Conservation (phyloP, 1,284 basidiomycete genomes). For the Ganoderma leucocontextum region DNA sequence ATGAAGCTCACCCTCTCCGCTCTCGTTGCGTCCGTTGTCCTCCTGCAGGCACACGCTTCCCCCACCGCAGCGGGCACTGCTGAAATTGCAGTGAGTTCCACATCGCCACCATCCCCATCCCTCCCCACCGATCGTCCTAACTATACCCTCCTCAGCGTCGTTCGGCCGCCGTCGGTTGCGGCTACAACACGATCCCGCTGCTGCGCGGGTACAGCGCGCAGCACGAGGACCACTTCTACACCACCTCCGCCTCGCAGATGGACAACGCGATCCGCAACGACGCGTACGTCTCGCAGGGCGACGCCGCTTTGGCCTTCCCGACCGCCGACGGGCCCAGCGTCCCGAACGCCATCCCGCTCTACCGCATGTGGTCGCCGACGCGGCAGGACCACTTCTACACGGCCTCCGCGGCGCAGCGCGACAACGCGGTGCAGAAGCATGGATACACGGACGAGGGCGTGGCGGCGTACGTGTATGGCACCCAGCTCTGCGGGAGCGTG, state of each 20-base stretch:
- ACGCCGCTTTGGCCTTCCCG: conserved; percentile 19
- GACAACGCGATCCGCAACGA: conserved; percentile 19
- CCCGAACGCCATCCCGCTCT: conserved; percentile 19
- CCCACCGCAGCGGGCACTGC: conserved; percentile 16
- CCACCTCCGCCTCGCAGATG: conserved; percentile 18
- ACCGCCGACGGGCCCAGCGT: not conserved
- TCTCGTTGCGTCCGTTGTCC: not conserved
- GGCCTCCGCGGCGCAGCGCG: not conserved
- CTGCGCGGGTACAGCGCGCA: conserved; percentile 19
- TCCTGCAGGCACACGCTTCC: conserved; percentile 7
- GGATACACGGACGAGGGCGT: conserved; percentile 15
- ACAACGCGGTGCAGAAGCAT: conserved; percentile 8
- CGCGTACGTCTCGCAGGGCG: conserved; percentile 25
- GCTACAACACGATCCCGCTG: conserved; percentile 19
- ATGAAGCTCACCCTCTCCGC: conserved; percentile 11
- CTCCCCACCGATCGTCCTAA: too few species aligned
- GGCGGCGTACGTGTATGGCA: conserved; percentile 10
- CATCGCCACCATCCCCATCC: too few species aligned
- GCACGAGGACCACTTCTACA: conserved; percentile 30
- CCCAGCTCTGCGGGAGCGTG: conserved; percentile 12
- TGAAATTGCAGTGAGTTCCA: too few species aligned
- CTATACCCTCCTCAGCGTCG: too few species aligned
- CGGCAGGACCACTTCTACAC: conserved; percentile 19
- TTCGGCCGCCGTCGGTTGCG: not conserved
- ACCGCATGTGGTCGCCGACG: conserved; percentile 13